Evolutionary conservation across 106 monocot species (phyloP).

Genomic region (Narthecium ossifragum): DNA sequence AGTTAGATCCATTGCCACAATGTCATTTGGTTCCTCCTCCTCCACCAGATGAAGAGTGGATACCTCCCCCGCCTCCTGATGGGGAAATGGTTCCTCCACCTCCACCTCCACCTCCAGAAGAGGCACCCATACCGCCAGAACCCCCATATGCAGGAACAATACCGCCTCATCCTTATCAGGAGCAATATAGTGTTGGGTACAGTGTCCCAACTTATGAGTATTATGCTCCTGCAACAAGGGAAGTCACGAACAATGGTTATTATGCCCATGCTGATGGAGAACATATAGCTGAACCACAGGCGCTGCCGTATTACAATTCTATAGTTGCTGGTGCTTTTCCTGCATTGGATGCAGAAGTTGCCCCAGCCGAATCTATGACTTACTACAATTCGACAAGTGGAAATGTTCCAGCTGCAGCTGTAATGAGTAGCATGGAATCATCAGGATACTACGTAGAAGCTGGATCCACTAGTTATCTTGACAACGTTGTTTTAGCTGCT

Average conservation of each 20-base stretch:
- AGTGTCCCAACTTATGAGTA: constrained; percentile 41
- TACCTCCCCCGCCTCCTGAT: constrained; percentile 87
- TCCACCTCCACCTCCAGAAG: constrained; percentile 40
- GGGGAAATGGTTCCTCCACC: constrained; percentile 69
- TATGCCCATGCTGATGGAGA: constrained; percentile 29
- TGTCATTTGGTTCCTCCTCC: constrained; percentile 27
- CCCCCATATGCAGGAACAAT: constrained; percentile 17
- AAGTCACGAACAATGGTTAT: constrained; percentile 32
- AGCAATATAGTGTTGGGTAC: constrained; percentile 49
- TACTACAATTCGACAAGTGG: constrained; percentile 40
- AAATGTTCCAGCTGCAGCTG: constrained; percentile 21
- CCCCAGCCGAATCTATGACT: constrained; percentile 17
- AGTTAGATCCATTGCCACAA: constrained; percentile 6
- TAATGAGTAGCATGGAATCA: constrained; percentile 16
- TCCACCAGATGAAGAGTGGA: constrained; percentile 80
- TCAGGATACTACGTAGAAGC: constrained; percentile 36
- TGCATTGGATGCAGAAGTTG: constrained; percentile 17
- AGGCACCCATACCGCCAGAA: constrained; percentile 17
- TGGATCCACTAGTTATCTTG: constrained; percentile 25
- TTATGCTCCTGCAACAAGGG: constrained; percentile 37
- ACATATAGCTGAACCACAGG: constrained; percentile 37
- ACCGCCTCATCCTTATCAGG: constrained; percentile 29
- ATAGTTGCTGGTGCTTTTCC: constrained; percentile 22
- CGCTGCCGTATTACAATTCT: constrained; percentile 34
- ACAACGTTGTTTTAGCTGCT: constrained; percentile 1